Conservation (phyloP, 176 grass and related monocot species). For the Hyparrhenia diplandra region DNA sequence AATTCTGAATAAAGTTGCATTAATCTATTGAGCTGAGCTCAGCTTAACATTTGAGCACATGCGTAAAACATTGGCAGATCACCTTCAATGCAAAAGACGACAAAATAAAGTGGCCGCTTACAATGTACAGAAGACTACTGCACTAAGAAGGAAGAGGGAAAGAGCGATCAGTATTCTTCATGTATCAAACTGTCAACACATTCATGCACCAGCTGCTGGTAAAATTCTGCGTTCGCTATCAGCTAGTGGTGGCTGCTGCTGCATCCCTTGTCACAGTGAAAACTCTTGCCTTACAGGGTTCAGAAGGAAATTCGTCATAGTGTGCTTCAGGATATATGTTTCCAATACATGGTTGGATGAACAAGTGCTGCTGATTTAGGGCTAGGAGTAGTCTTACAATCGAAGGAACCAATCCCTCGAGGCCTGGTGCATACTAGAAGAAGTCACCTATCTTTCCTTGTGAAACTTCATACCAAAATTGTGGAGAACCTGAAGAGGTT, state of each 20-base stretch:
- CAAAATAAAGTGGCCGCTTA: not conserved
- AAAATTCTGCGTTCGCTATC: not conserved
- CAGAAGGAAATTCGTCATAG: not conserved
- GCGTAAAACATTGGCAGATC: not conserved
- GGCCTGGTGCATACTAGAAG: too few relatives aligned
- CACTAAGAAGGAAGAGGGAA: not conserved
- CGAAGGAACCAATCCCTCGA: too few relatives aligned
- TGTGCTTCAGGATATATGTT: not conserved
- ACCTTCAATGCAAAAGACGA: not conserved
- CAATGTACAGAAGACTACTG: not conserved
- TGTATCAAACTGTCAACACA: slow-evolving; percentile 5
- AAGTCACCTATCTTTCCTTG: too few relatives aligned
- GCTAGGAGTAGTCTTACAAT: too few relatives aligned
- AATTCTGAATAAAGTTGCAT: not conserved
- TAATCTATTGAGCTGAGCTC: not conserved
- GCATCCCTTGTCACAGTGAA: not conserved
- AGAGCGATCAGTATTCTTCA: slow-evolving; percentile 7
- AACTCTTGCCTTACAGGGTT: not conserved
- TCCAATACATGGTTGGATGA: not conserved
- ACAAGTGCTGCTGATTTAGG: too few relatives aligned
- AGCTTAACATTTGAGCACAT: slow-evolving; percentile 3
- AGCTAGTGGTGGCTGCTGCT: not conserved
- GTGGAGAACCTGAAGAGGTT: not conserved
- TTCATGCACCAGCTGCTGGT: slow-evolving; percentile 14
- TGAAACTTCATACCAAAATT: not conserved